Percentiles rank a stretch among this genome's conserved stretches.
These are phyloP conservation scores for Tolypocladium nubicola DNA, from an alignment of 2,329 filamentous ascomycete species.

Conservation along the genomic window DNA sequence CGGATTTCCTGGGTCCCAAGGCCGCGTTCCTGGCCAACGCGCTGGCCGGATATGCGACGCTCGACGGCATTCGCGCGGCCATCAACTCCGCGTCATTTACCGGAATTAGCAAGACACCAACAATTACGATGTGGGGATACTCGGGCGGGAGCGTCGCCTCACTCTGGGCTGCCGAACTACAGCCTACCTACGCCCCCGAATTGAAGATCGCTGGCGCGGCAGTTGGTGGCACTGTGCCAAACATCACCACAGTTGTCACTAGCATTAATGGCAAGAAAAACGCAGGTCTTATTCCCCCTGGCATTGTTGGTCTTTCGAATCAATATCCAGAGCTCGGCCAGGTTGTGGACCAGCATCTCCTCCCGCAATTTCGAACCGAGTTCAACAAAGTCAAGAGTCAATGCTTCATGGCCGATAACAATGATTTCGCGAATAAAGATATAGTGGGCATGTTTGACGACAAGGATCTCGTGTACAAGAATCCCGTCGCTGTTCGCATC, in stretches of 20 bases:
- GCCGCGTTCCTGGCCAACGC: slow-evolving; percentile 30
- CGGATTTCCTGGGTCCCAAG: slow-evolving; percentile 33
- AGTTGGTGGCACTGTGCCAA: slow-evolving; percentile 10
- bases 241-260: slow-evolving; percentile 4
- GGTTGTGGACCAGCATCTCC: slow-evolving; percentile 7
- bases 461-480: slow-evolving; percentile 15
- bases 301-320: slow-evolving; percentile 9
- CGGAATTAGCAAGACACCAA: slow-evolving; percentile 18
- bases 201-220: slow-evolving; percentile 12
- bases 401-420: background rate
- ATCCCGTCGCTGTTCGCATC: slow-evolving; percentile 10
- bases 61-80: slow-evolving; percentile 32
- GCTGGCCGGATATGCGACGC: slow-evolving; percentile 28
- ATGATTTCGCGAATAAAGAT: slow-evolving; percentile 13
- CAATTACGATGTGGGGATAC: slow-evolving; percentile 31
- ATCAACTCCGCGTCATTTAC: slow-evolving; percentile 14
- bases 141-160: slow-evolving; percentile 11
- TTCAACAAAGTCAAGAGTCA: background rate
- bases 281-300: slow-evolving; percentile 11
- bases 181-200: slow-evolving; percentile 12
- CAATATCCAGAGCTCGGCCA: slow-evolving; percentile 7
- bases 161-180: slow-evolving; percentile 2
- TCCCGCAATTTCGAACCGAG: background rate
- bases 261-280: slow-evolving; percentile 6
- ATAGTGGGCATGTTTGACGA: slow-evolving; percentile 28